Base-by-base conservation (phyloP, 805 yeast species). In the Helenozyma baotianmanensis region DNA sequence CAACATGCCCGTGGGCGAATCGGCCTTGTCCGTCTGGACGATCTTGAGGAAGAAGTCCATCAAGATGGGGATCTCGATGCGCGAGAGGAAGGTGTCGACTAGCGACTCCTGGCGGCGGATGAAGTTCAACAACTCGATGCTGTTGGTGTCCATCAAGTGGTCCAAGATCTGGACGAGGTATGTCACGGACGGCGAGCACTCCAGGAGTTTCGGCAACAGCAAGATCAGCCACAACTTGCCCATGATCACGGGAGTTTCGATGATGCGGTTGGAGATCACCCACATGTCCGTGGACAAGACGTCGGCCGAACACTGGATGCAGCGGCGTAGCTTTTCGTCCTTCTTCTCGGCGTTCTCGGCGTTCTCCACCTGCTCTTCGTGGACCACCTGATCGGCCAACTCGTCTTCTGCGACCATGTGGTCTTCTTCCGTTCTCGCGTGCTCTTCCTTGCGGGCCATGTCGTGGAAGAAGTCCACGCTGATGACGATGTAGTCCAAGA, bases 31-130 rank as follows among this genome's bases (percentile, higher is more conserved):
- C 0, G 97, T 85, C 30, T 95, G 88, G 19, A 92, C 84, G 14
- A 92, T 80, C 54, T 90, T 83, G 36, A 92, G 66, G 36, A 92
- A 62, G 49, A 90, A 86, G 59, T 92, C 98, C 89, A 90, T 89
- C 38, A 92, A 60, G 30, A 96, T 88, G 3, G 97, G 96, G 38
- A 89, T 85, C 49, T 88, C 96, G 38, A 92, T 78, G 58, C 90
- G 96, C 34, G 72, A 72, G 58, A 90, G 66, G 54, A 90, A 87
- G 40, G 85, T 73, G 47, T 81, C 85, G 22, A 88, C 96, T 39
- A 92, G 64, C 45, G 71, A 65, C 1, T 75, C 70, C 52, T 83
- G 88, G 21, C 75, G 66, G 33, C 86, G 60, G 28, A 92, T 74
- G 53, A 84, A 90, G 62, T 59, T 76, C 41, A 63, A 62, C 76